phyloP scores from a whole-genome alignment of 2,329 filamentous ascomycete species.

The Microcyclosporella mali region DNA sequence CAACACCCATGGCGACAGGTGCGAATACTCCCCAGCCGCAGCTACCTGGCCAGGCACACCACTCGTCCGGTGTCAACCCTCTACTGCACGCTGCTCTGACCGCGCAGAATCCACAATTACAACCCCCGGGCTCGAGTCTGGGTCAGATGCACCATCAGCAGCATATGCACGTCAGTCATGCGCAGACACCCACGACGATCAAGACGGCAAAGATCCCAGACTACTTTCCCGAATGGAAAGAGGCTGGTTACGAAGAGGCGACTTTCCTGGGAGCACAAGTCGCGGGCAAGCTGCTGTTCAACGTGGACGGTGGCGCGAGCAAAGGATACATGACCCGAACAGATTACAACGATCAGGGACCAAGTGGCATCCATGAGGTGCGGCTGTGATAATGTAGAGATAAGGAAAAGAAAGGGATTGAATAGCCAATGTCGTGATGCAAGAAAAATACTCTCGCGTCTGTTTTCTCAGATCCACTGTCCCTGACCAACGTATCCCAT shows the following conservation, averaged over 20 bases:
- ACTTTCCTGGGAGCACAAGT: slow-evolving; percentile 84
- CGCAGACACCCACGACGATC: slow-evolving; percentile 76
- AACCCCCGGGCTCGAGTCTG: slow-evolving; percentile 25
- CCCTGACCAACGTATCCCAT: no score
- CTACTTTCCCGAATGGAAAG: slow-evolving; percentile 89
- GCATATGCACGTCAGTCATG: slow-evolving; percentile 49
- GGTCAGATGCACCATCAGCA: slow-evolving; percentile 27
- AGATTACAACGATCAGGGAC: slow-evolving; percentile 63
- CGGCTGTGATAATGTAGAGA: slow-evolving; percentile 8
- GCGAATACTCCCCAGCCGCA: slow-evolving; percentile 76
- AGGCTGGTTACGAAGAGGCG: slow-evolving; percentile 66
- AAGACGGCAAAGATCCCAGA: slow-evolving; percentile 71
- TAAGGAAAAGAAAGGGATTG: neutral
- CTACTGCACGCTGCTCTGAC: slow-evolving; percentile 87
- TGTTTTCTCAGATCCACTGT: no score
- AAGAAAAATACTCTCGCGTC: no score
- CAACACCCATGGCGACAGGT: slow-evolving; percentile 83
- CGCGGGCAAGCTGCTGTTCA: slow-evolving; percentile 68
- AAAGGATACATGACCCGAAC: slow-evolving; percentile 65
- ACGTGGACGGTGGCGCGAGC: slow-evolving; percentile 58
- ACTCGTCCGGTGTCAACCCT: slow-evolving; percentile 63
- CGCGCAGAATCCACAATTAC: slow-evolving; percentile 50
- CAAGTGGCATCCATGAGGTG: slow-evolving; percentile 57
- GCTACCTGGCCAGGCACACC: slow-evolving; percentile 35
- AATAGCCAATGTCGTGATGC: no score